Percentiles rank a stretch among this genome's conserved stretches.
Evolutionary conservation across 768 basidiomycete species (phyloP).

Genomic region (Butyriboletus loyo): DNA sequence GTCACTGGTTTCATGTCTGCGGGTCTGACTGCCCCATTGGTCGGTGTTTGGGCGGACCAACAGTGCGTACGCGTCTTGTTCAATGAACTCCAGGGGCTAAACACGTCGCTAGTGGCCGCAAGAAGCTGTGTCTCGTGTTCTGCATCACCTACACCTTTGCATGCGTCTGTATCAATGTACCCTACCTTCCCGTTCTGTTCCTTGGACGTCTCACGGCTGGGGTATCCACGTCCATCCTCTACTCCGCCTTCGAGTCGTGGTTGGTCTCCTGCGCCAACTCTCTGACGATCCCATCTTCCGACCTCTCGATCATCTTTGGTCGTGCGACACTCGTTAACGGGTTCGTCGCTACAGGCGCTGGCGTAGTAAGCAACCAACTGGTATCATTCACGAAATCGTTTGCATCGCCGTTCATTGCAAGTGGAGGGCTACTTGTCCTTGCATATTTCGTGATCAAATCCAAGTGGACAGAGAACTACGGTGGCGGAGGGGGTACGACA

Average conservation of each 20-base stretch:
- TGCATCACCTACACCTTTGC: constrained; percentile 62
- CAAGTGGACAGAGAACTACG: constrained; percentile 71
- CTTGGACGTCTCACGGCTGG: constrained; percentile 67
- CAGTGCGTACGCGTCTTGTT: constrained; percentile 33
- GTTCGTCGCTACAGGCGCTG: constrained; percentile 64
- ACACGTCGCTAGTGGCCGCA: constrained; percentile 51
- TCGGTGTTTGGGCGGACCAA: constrained; percentile 78
- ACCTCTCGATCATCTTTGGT: constrained; percentile 69
- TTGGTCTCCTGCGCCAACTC: constrained; percentile 59
- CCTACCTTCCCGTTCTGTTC: constrained; percentile 56
- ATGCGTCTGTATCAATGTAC: constrained; percentile 58
- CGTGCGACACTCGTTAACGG: constrained; percentile 73
- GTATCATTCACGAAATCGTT: constrained; percentile 52
- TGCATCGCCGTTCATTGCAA: constrained; percentile 64
- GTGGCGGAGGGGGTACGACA: constrained; percentile 37
- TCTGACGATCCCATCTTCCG: constrained; percentile 48
- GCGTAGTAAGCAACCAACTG: constrained; percentile 63
- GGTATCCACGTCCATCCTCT: constrained; percentile 71
- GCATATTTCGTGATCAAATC: constrained; percentile 55
- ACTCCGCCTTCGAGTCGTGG: constrained; percentile 78
- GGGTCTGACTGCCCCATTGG: constrained; percentile 63
- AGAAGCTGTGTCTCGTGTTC: constrained; percentile 65
- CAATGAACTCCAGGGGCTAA: neutral
- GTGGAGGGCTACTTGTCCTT: constrained; percentile 51
- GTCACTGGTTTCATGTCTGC: constrained; percentile 77